A percentile compares a stretch with the other conserved stretches of the same genome.
These are phyloP conservation scores for Prunus dulcis DNA, from an alignment of 306 rosid species.

Conservation along the genomic window DNA sequence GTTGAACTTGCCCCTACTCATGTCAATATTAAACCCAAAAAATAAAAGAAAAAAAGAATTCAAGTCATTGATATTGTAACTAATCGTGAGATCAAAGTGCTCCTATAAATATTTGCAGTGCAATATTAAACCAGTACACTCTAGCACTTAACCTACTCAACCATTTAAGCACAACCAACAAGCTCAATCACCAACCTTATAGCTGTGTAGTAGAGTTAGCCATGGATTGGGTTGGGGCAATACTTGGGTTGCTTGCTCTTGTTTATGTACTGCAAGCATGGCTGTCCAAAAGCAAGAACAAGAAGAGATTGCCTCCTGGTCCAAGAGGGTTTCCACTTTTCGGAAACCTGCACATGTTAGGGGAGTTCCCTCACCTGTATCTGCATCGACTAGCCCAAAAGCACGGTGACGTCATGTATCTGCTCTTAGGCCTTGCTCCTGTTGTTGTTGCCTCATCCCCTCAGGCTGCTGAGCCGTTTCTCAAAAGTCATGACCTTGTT, in stretches of 20 bases:
- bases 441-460: slow-evolving; percentile 65
- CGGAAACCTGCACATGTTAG: slow-evolving; percentile 55
- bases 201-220: background rate
- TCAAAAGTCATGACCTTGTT: slow-evolving; percentile 51
- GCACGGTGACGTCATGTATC: slow-evolving; percentile 59
- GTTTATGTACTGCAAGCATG: slow-evolving; percentile 25
- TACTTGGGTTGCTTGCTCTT: slow-evolving; percentile 28
- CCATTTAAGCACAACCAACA: background rate
- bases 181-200: background rate
- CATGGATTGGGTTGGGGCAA: slow-evolving; percentile 31
- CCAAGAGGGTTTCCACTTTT: slow-evolving; percentile 64
- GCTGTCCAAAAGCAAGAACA: slow-evolving; percentile 26
- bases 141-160: background rate
- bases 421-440: slow-evolving; percentile 50
- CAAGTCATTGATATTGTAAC: background rate
- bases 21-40: background rate
- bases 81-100: background rate
- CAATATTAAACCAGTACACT: background rate
- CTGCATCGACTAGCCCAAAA: slow-evolving; percentile 45
- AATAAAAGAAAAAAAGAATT: background rate
- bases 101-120: background rate
- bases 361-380: slow-evolving; percentile 46
- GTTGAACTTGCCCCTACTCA: background rate
- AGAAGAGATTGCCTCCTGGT: slow-evolving; percentile 56
- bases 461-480: slow-evolving; percentile 63